Conservation (phyloP, 2,329 filamentous ascomycete genomes). For the Fusarium succisae region DNA sequence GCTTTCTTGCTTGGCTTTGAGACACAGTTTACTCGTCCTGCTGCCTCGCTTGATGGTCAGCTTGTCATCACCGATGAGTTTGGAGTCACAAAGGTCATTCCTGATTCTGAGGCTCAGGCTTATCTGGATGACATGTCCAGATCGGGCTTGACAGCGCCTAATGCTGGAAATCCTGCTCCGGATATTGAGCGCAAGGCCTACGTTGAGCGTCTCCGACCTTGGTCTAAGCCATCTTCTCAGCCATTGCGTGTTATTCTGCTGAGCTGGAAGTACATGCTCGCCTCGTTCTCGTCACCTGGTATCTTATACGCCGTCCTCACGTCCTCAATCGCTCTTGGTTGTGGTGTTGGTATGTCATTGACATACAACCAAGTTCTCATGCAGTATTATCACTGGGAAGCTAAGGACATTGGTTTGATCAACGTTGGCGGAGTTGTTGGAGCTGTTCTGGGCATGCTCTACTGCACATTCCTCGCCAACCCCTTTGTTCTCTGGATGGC, state of each 20-base stretch:
- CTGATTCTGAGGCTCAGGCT: conserved; percentile 8
- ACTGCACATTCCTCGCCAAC: conserved; percentile 9
- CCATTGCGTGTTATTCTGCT: not conserved
- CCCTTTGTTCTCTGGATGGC: conserved; percentile 22
- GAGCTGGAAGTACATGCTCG: conserved; percentile 18
- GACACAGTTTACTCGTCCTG: conserved; percentile 7
- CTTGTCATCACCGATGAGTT: conserved; percentile 17
- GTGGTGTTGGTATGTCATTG: conserved; percentile 4
- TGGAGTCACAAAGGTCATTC: conserved; percentile 3
- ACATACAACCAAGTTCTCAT: conserved; percentile 10
- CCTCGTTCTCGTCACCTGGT: not conserved
- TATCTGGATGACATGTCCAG: conserved; percentile 3
- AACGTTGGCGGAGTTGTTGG: conserved; percentile 1
- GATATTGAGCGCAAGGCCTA: not conserved
- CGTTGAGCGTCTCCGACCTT: not conserved
- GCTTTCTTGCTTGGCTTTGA: conserved; percentile 6
- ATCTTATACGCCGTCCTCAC: conserved; percentile 10
- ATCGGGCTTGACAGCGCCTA: not conserved
- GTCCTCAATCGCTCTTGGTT: conserved; percentile 2
- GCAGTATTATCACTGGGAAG: conserved; percentile 8
- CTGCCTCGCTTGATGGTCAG: conserved; percentile 8
- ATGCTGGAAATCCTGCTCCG: not conserved
- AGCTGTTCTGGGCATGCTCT: conserved; percentile 3
- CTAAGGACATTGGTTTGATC: conserved; percentile 1
- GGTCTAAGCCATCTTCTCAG: conserved; percentile 2